Base-by-base conservation (phyloP, 108 stramenopile genomes). In the Tribonema minus region DNA sequence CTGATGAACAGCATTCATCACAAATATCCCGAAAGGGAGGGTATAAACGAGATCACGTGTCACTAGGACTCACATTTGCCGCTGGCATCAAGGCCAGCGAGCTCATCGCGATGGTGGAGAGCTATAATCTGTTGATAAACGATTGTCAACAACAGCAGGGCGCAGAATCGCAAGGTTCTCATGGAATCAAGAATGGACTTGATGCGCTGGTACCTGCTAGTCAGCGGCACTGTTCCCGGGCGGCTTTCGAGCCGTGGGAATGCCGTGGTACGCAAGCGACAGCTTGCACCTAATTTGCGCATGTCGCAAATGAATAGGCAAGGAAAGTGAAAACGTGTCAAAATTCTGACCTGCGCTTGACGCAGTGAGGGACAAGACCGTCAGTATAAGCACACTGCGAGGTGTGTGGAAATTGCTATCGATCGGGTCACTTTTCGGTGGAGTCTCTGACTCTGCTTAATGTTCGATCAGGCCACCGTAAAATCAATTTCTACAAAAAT, bases 41-140 rank as follows among this genome's bases (percentile, higher is more conserved):
- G n/a, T n/a, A n/a, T n/a, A n/a, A n/a, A n/a, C n/a, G n/a, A n/a
- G 65, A 66, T 6, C 65, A 66, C 65, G 65, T 66, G 37, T 37
- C 37, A n/a, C 65, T 66, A 36, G 65, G 38, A 28, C 37, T 66
- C 26, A 66, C 37, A 2, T 66, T 38, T 28, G 65, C 28, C 0
- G 1, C 3, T 9, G 4, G 28, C 37, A 66, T 66, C 26, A 36
- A 36, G 5, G n/a, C 25, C 37, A 38, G 37, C 1, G 65, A 66
- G 26, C 37, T 66, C 2, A 0, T 66, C 6, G 28, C 38, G 0
- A 38, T 66, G 37, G n/a, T 12, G 9, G 65, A 66, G 38, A 7
- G 37, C 23, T 66, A 66, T 9, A 66, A 66, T 2, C 37, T 66
- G 0, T n/a, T 66, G 27, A 27, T 66, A 28, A 61, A 30, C 30